These are phyloP conservation scores for Quercus wislizeni DNA, from an alignment of 306 rosid genomes.

Conservation along the genomic window DNA sequence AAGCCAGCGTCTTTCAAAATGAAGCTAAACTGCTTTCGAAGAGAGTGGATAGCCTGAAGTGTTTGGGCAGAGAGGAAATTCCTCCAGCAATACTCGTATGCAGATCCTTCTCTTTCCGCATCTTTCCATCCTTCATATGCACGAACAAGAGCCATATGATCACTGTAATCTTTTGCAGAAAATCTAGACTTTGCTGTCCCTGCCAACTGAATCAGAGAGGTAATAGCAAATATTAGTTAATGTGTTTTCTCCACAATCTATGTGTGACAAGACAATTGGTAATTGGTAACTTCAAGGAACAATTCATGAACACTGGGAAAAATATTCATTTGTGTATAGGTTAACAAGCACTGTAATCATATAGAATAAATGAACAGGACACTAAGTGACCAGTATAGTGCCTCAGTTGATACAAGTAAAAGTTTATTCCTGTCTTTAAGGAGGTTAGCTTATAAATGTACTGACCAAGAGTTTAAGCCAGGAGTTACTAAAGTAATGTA, in stretches of 20 bases:
- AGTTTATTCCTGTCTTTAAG: neutral
- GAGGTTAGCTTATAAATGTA: neutral
- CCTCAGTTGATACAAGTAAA: neutral
- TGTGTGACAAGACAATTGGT: neutral
- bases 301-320: conserved; percentile 1
- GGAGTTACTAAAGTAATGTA: neutral
- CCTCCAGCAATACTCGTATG: conserved; percentile 98
- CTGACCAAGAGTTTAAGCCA: neutral
- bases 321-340: neutral
- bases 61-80: conserved; percentile 97
- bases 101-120: conserved; percentile 98
- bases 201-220: conserved; percentile 65
- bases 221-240: conserved; percentile 12
- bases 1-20: conserved; percentile 87
- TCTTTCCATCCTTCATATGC: conserved; percentile 99
- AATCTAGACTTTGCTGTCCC: conserved; percentile 97
- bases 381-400: neutral
- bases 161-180: conserved; percentile 97
- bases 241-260: neutral
- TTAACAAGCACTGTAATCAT: neutral
- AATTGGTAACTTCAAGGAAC: neutral
- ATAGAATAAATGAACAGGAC: neutral
- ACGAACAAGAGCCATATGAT: conserved; percentile 99
- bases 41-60: conserved; percentile 96
- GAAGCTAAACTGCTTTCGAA: conserved; percentile 86